Conservation (phyloP, 1,284 basidiomycete genomes). For the Malassezia cuniculi region DNA sequence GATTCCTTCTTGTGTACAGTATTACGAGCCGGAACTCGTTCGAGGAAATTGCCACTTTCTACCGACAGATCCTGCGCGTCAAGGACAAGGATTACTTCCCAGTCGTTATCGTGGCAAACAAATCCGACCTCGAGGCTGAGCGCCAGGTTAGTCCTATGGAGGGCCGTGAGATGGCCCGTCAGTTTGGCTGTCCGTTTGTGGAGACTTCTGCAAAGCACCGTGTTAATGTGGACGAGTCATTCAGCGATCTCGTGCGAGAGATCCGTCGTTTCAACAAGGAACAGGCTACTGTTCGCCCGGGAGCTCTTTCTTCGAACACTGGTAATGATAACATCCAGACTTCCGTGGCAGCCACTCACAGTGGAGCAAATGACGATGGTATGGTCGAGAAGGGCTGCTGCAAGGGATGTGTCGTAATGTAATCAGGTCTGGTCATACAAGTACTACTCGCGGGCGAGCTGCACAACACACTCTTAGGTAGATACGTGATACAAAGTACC, state of each 20-base stretch:
- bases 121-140: slow-evolving; percentile 96
- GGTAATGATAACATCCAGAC: no score
- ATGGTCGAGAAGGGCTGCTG: no score
- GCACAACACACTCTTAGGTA: no score
- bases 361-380: no score
- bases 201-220: slow-evolving; percentile 98
- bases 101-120: slow-evolving; percentile 95
- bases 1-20: slow-evolving; percentile 95
- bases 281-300: slow-evolving; percentile 37
- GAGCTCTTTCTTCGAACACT: slow-evolving; percentile 9
- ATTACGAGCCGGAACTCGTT: slow-evolving; percentile 97
- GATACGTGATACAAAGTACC: no score
- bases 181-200: slow-evolving; percentile 91
- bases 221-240: slow-evolving; percentile 98
- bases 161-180: slow-evolving; percentile 91
- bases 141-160: slow-evolving; percentile 85
- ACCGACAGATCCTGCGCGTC: slow-evolving; percentile 71
- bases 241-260: slow-evolving; percentile 85
- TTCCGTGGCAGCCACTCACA: no score
- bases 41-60: slow-evolving; percentile 90
- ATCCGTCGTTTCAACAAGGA: slow-evolving; percentile 83
- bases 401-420: slow-evolving; percentile 9
- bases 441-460: no score
- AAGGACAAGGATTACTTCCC: slow-evolving; percentile 97
- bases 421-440: no score